Evolutionary conservation across 1,139 yeast species (phyloP), one percentile per base, ranked within the genome.

Genomic region (Taiozyma sp.): DNA sequence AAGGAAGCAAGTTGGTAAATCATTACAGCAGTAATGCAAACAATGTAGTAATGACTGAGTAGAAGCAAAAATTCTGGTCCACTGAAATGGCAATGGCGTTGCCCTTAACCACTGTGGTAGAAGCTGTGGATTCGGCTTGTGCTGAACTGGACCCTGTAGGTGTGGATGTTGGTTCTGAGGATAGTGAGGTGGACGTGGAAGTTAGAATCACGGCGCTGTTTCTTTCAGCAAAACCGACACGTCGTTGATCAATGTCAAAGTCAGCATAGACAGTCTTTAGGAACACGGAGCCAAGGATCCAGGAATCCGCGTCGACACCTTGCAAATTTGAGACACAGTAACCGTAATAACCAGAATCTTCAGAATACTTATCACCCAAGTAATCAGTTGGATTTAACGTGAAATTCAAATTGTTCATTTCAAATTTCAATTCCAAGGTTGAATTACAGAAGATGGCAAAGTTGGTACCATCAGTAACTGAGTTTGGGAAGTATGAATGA

Each of bases 261-360:
- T 82, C 79, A 3, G 84, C 75, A 62, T 82, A 84, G 51, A 76
- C 82, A 48, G 75, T 73, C 56, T 76, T 75, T 57, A 84, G 66
- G 61, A 84, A 84, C 4, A 81, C 74, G 34, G 82, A 84, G 5
- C 91, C 91, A 43, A 84, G 68, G 41, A 84, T 67, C 77, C 76
- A 72, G 3, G 66, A 59, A 30, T 63, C 59, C 3, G 66, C 57
- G 46, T 68, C 70, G 10, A 76, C 61, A 19, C 87, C 89, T 66
- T 81, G 87, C 50, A 84, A 74, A 61, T 82, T 83, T 12, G 87
- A 80, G n/a, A 83, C 81, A 69, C 90, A 84, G 62, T 76, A 74
- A 0, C 84, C 83, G 19, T 59, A 42, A 51, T 76, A 70, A 0
- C 59, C 65, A 2, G 73, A 62, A 46, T 53, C 57, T 4, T 63